A percentile compares a stretch with the other conserved stretches of the same genome.
Evolutionary conservation across 2,329 filamentous ascomycete genomes (phyloP).

Genomic region (Cadophora luteo-olivacea): DNA sequence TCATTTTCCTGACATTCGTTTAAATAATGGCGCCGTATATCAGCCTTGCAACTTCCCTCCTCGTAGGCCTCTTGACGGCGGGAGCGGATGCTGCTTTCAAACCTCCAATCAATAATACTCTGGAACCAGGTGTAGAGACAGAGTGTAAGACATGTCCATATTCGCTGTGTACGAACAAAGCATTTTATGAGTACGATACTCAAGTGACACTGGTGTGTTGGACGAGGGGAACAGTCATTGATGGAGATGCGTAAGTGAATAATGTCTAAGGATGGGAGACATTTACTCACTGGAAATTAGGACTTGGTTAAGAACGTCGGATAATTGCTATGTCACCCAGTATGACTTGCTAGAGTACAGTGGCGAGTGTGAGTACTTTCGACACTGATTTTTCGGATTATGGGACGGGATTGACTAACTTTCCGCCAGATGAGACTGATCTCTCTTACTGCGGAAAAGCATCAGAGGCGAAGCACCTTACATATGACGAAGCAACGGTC

Average conservation of each 20-base stretch:
- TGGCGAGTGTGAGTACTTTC: slow-evolving; percentile 30
- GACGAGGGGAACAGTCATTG: slow-evolving; percentile 34
- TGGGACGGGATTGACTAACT: neutral
- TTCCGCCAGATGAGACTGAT: slow-evolving; percentile 26
- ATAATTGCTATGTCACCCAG: slow-evolving; percentile 35
- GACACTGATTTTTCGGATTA: neutral
- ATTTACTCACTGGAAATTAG: slow-evolving; percentile 13
- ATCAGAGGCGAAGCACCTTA: slow-evolving; percentile 28
- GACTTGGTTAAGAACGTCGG: slow-evolving; percentile 35
- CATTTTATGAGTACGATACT: slow-evolving; percentile 27
- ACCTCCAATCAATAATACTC: slow-evolving; percentile 32
- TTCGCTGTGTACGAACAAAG: slow-evolving; percentile 33
- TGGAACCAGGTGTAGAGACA: slow-evolving; percentile 31
- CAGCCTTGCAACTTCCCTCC: neutral
- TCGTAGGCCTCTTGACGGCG: neutral
- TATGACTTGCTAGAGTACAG: slow-evolving; percentile 32
- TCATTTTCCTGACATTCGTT: neutral
- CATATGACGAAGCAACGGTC: slow-evolving; percentile 24
- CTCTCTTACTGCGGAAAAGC: slow-evolving; percentile 31
- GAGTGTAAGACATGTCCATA: slow-evolving; percentile 39
- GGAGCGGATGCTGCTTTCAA: slow-evolving; percentile 21
- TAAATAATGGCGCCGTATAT: slow-evolving; percentile 2
- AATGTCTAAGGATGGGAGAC: neutral
- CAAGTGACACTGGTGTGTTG: slow-evolving; percentile 31
- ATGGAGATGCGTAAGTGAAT: slow-evolving; percentile 31